Base-by-base conservation (phyloP, 2,329 filamentous ascomycete species). In the Aureobasidium melanogenum region DNA sequence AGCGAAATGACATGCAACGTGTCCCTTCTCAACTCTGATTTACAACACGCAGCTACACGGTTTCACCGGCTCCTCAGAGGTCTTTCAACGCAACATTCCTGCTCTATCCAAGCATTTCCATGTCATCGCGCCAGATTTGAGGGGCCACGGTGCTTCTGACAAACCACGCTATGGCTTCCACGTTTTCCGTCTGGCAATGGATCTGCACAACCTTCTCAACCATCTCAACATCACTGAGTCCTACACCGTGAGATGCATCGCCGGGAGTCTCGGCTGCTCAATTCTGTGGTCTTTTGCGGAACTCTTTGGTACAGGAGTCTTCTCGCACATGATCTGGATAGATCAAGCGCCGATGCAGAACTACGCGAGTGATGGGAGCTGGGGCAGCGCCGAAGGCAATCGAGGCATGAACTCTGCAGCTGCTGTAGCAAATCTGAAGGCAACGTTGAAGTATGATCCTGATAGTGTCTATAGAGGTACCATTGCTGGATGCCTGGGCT, bases 341-440 rank as follows among this genome's bases (percentile, higher is more conserved):
- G 52, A 56, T 26, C 52, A 56, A 28, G 52, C 52, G 19, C 52
- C 52, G 9, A 56, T 56, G 52, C 52, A 56, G 17, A 44, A 56
- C 7, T 56, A 56, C 39, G 52, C 52, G 17, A 56, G 39, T 24
- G 52, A 56, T 30, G 52, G 52, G 8, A 56, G 52, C 26, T 56
- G 52, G 52, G 39, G 26, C 3, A 56, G 52, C 26, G 52, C 52
- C n/a, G 39, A 56, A 56, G 52, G 52, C 8, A 56, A 56, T 28
- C 52, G 52, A 4, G 30, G 52, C 52, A 56, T 56, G 52, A 56
- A 56, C 14, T 56, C 52, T 46, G 52, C 39, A 34, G 38, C 52
- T 26, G 52, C 52, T 10, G 52, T 56, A 17, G 52, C 52, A 10
- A 56, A 56, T 24, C 12, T 56, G 12, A 32, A 56, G n/a, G 39